Evolutionary conservation across 257 asterid genomes (phyloP).

Genomic region (Solanum acaule): DNA sequence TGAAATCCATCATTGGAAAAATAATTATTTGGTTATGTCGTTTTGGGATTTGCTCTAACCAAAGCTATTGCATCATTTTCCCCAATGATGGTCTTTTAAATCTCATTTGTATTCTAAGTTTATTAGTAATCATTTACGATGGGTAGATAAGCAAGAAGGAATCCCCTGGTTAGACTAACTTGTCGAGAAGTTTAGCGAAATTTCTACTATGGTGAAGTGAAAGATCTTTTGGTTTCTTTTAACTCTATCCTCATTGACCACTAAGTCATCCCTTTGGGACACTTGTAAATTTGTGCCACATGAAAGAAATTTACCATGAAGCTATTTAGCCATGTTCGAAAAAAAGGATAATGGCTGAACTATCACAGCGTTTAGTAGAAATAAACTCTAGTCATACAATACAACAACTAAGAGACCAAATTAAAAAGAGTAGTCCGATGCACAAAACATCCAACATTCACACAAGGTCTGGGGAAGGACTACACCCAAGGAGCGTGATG

Average conservation of each 20-base stretch:
- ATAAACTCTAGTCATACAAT: not conserved
- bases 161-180: not conserved
- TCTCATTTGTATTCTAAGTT: not conserved
- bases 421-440: not conserved
- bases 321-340: not conserved
- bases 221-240: no score
- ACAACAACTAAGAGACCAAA: not conserved
- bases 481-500: not conserved
- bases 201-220: not conserved
- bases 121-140: not conserved
- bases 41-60: not conserved
- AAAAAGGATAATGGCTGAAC: not conserved
- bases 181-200: no score
- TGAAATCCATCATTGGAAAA: not conserved
- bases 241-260: not conserved
- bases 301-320: no score
- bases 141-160: not conserved
- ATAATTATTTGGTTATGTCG: not conserved
- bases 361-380: not conserved
- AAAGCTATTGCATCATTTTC: not conserved
- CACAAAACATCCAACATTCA: not conserved
- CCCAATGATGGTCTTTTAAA: not conserved
- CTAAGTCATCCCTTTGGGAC: not conserved
- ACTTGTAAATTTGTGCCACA: not conserved
- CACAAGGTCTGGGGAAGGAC: not conserved